phyloP scores from a whole-genome alignment of 2,329 filamentous ascomycete genomes.

The Arthrinium puccinioides region DNA sequence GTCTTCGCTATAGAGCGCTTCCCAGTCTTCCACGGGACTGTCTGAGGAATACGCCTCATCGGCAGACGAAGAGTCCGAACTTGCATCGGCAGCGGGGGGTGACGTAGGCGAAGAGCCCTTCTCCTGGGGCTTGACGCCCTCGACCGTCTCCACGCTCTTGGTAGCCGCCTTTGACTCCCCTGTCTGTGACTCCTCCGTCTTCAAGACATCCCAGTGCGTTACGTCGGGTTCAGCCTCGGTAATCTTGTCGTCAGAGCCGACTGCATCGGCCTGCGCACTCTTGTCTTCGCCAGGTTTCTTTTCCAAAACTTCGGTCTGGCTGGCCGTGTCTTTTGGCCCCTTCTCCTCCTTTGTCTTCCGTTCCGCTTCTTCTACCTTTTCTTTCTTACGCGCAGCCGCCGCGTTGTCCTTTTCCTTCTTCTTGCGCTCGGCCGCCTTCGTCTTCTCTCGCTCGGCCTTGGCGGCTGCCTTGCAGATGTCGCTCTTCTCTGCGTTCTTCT shows the following conservation, averaged over 20 bases:
- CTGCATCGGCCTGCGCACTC: background rate
- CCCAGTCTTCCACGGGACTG: constrained; percentile 52
- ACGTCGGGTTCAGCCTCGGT: constrained; percentile 13
- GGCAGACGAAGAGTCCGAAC: no score
- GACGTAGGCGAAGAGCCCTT: constrained; percentile 11
- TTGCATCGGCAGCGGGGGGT: constrained; percentile 10
- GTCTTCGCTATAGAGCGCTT: constrained; percentile 51
- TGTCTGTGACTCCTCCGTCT: background rate
- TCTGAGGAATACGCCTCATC: constrained; percentile 41
- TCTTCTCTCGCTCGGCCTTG: constrained; percentile 31
- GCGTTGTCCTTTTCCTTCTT: constrained; percentile 24
- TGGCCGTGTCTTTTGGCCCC: constrained; percentile 19
- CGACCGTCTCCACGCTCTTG: constrained; percentile 6
- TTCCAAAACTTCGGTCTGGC: constrained; percentile 18
- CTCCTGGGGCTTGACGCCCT: constrained; percentile 5
- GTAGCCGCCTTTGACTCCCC: constrained; percentile 5
- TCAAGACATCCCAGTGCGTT: constrained; percentile 10
- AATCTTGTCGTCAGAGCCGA: constrained; percentile 3
- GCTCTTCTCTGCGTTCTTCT: constrained; percentile 30
- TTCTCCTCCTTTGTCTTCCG: constrained; percentile 17
- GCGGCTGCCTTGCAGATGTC: constrained; percentile 23
- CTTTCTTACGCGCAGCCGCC: constrained; percentile 10
- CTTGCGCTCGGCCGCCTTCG: constrained; percentile 25
- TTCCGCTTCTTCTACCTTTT: constrained; percentile 4
- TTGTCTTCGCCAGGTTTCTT: background rate